A percentile compares a stretch with the other conserved stretches of the same genome.
These are phyloP conservation scores for Cyclocybe aegerita DNA, from an alignment of 768 basidiomycete species.

Conservation along the genomic window DNA sequence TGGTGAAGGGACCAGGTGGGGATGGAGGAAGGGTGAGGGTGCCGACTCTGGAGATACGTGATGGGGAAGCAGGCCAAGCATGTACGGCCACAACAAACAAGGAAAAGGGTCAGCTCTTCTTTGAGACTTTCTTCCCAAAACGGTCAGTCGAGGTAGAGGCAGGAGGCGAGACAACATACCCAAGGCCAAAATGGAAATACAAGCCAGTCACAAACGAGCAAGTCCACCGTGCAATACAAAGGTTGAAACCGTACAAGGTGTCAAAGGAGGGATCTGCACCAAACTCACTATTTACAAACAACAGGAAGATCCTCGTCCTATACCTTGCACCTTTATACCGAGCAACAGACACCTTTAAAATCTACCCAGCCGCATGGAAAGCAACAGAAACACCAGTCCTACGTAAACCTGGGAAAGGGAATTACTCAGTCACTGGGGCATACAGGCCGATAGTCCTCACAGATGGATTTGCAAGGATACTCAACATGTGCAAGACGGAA, in stretches of 20 bases:
- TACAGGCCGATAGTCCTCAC: slow-evolving; percentile 34
- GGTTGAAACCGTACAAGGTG: slow-evolving; percentile 32
- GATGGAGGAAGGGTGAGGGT: slow-evolving; percentile 24
- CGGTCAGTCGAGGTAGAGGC: not conserved
- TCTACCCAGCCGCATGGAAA: slow-evolving; percentile 18
- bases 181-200: not conserved
- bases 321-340: slow-evolving; percentile 28
- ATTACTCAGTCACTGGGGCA: slow-evolving; percentile 30
- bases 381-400: slow-evolving; percentile 25
- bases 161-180: not conserved
- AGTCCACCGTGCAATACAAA: slow-evolving; percentile 18
- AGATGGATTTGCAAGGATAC: slow-evolving; percentile 15
- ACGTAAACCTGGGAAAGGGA: slow-evolving; percentile 31
- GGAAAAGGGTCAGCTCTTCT: slow-evolving; percentile 6
- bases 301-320: slow-evolving; percentile 18
- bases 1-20: slow-evolving; percentile 8
- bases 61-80: too few relatives aligned
- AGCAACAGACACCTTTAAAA: slow-evolving; percentile 22
- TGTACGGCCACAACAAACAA: slow-evolving; percentile 2
- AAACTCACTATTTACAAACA: slow-evolving; percentile 29
- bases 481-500: slow-evolving; percentile 18
- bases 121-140: slow-evolving; percentile 18
- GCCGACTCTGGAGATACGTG: slow-evolving; percentile 12
- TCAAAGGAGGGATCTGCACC: slow-evolving; percentile 17
- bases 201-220: not conserved